Conservation (phyloP, 2,329 filamentous ascomycete species). For the Microcyclospora tardicrescens region DNA sequence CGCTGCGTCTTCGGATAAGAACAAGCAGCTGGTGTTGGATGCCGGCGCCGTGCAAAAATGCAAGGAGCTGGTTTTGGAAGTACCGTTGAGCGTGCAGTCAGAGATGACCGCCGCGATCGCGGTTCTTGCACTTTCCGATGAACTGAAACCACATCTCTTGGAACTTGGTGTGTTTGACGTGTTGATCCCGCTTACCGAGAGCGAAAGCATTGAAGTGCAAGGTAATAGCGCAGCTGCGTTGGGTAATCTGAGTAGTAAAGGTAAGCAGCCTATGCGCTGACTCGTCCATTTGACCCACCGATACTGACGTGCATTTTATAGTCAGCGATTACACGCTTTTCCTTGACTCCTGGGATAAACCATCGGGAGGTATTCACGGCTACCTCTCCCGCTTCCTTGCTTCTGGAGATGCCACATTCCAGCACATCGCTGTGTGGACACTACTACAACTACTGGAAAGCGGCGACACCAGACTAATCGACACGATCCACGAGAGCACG, state of each 20-base stretch:
- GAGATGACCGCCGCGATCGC: constrained; percentile 99
- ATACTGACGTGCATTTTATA: constrained; percentile 29
- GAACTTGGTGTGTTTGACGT: constrained; percentile 93
- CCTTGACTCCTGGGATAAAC: constrained; percentile 83
- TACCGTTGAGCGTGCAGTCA: constrained; percentile 87
- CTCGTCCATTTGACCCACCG: not conserved
- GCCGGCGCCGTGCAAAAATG: constrained; percentile 96
- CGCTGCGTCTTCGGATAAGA: constrained; percentile 89
- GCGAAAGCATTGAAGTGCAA: constrained; percentile 92
- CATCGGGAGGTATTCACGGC: constrained; percentile 86
- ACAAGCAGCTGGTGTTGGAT: constrained; percentile 94
- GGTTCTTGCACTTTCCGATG: constrained; percentile 86
- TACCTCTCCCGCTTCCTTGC: constrained; percentile 87
- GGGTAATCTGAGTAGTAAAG: constrained; percentile 93
- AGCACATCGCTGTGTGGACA: constrained; percentile 98
- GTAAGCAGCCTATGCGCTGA: constrained; percentile 36
- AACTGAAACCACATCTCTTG: constrained; percentile 81
- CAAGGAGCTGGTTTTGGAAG: constrained; percentile 88
- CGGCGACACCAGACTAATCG: constrained; percentile 78
- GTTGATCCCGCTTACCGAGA: constrained; percentile 86
- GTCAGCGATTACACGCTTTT: constrained; percentile 96
- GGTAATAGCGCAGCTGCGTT: constrained; percentile 94
- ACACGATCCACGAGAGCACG: constrained; percentile 75
- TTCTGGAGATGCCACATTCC: constrained; percentile 91
- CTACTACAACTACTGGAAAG: constrained; percentile 90